phyloP scores from a whole-genome alignment of 106 monocot species.

The Gastrodia elata region DNA sequence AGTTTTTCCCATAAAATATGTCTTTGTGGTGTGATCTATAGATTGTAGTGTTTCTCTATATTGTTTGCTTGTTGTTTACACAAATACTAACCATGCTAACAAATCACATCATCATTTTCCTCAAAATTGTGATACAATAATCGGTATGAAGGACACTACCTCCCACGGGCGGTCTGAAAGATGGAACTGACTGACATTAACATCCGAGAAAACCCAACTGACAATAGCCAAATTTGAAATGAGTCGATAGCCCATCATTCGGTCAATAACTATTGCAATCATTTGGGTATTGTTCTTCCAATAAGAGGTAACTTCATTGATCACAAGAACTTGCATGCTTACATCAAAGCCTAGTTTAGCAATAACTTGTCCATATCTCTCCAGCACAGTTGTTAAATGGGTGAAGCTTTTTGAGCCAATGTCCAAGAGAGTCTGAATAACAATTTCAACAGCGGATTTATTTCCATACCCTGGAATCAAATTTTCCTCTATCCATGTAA shows the following conservation, averaged over 20 bases:
- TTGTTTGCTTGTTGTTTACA: too few relatives aligned
- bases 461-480: slow-evolving; percentile 47
- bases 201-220: slow-evolving; percentile 73
- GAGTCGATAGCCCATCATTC: slow-evolving; percentile 91
- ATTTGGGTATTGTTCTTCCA: slow-evolving; percentile 93
- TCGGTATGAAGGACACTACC: slow-evolving; percentile 31
- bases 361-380: slow-evolving; percentile 84
- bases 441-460: slow-evolving; percentile 61
- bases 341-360: slow-evolving; percentile 44
- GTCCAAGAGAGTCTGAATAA: slow-evolving; percentile 75
- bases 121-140: neutral
- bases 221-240: slow-evolving; percentile 85
- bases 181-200: slow-evolving; percentile 71
- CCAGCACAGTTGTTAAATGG: slow-evolving; percentile 83
- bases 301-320: slow-evolving; percentile 65
- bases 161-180: slow-evolving; percentile 87
- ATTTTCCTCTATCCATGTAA: slow-evolving; percentile 61
- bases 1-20: too few relatives aligned
- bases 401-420: slow-evolving; percentile 99
- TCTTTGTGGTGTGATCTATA: too few relatives aligned
- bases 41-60: too few relatives aligned
- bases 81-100: neutral
- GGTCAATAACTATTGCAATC: slow-evolving; percentile 68
- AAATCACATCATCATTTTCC: neutral
- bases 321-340: slow-evolving; percentile 47